Conservation (phyloP, 176 grass and related monocot genomes). For the Alloteropsis semialata region DNA sequence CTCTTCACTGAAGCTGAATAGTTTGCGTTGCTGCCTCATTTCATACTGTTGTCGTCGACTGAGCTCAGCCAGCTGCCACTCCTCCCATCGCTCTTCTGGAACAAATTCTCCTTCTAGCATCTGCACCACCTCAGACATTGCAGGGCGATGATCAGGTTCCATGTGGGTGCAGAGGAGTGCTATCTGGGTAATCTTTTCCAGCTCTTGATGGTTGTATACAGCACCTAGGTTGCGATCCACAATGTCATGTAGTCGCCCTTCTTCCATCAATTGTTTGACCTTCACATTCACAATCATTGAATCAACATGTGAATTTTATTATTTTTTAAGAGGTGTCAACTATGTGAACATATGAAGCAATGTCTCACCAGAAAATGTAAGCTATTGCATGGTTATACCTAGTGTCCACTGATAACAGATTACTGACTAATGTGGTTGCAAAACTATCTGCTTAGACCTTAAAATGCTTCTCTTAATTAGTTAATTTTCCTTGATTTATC, state of each 20-base stretch:
- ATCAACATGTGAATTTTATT: slow-evolving; percentile 9
- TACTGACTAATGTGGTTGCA: slow-evolving; percentile 15
- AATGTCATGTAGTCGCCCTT: slow-evolving; percentile 39
- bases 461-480: not conserved
- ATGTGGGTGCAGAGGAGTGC: slow-evolving; percentile 79
- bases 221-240: slow-evolving; percentile 56
- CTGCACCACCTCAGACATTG: slow-evolving; percentile 80
- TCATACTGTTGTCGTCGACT: slow-evolving; percentile 46
- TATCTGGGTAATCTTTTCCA: slow-evolving; percentile 58
- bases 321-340: not conserved
- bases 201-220: slow-evolving; percentile 37
- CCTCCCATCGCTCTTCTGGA: slow-evolving; percentile 55
- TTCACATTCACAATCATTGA: slow-evolving; percentile 28
- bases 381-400: not conserved
- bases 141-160: slow-evolving; percentile 49
- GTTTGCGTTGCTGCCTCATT: slow-evolving; percentile 44
- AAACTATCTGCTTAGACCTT: not conserved
- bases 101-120: slow-evolving; percentile 75
- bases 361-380: not conserved
- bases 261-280: slow-evolving; percentile 56
- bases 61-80: slow-evolving; percentile 65
- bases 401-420: not conserved
- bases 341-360: not conserved
- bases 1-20: slow-evolving; percentile 61
- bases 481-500: slow-evolving; percentile 9